Conservation (phyloP, 169 alveolate species). For the Eimeria sp. region DNA sequence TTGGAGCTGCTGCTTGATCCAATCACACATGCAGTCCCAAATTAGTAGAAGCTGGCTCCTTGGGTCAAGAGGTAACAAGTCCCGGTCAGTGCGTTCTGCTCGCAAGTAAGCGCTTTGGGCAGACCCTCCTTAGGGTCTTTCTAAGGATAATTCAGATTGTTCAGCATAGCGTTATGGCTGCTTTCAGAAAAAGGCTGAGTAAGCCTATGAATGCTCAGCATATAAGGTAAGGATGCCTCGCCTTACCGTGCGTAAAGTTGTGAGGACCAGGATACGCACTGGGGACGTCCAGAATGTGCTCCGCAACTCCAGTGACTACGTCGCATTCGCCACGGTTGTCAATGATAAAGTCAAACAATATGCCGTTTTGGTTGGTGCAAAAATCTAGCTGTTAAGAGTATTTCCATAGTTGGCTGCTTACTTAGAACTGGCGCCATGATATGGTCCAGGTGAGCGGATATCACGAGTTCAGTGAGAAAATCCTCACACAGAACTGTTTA, state of each 20-base stretch:
- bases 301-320: constrained; percentile 74
- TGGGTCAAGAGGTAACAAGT: constrained; percentile 84
- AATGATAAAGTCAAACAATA: not conserved
- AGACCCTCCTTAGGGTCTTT: not conserved
- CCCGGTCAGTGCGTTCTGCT: constrained; percentile 65
- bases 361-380: not conserved
- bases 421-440: constrained; percentile 62
- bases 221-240: not conserved
- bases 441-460: not conserved
- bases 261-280: constrained; percentile 90
- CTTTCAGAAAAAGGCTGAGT: not conserved
- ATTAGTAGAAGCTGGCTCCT: constrained; percentile 88
- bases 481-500: not conserved
- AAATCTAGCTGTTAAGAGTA: not conserved
- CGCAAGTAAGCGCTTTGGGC: not conserved
- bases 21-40: constrained; percentile 90
- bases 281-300: constrained; percentile 86
- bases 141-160: not conserved
- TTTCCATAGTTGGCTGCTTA: not conserved
- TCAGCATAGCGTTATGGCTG: not conserved
- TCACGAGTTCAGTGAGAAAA: not conserved
- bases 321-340: not conserved
- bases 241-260: constrained; percentile 82
- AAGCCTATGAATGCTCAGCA: not conserved
- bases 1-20: constrained; percentile 87